Evolutionary conservation across 2,329 filamentous ascomycete species (phyloP).

Genomic region (Aquanectria penicillioides): DNA sequence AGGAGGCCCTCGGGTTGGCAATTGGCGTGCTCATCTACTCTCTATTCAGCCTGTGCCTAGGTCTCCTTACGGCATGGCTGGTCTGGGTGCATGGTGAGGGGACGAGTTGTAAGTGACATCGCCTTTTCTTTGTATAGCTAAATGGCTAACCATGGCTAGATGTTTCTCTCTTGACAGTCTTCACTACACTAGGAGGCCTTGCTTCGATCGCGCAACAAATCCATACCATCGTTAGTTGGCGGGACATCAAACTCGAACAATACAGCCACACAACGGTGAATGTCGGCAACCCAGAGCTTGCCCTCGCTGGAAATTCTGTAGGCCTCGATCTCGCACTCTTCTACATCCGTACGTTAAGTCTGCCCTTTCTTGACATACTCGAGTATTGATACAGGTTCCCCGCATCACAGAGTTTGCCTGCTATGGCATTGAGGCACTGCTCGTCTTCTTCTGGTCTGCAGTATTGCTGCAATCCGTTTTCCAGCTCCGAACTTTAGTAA

Average conservation of each 20-base stretch:
- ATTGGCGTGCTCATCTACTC: constrained; percentile 21
- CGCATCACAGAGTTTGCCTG: constrained; percentile 56
- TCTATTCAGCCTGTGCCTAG: constrained; percentile 7
- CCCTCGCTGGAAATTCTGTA: constrained; percentile 52
- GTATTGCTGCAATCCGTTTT: constrained; percentile 22
- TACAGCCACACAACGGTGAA: constrained; percentile 48
- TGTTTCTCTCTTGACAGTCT: constrained; percentile 51
- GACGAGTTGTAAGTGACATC: constrained; percentile 51
- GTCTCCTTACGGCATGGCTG: constrained; percentile 40
- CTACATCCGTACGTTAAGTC: constrained; percentile 60
- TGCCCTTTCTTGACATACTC: background rate
- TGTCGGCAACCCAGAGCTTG: constrained; percentile 51
- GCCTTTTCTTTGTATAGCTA: background rate
- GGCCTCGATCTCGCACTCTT: constrained; percentile 55
- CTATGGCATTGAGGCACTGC: constrained; percentile 60
- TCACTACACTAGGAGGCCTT: constrained; percentile 48
- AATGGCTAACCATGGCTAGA: constrained; percentile 41
- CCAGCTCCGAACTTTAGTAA: constrained; percentile 3
- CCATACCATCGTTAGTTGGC: constrained; percentile 52
- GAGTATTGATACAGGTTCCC: background rate
- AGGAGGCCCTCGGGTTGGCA: constrained; percentile 8
- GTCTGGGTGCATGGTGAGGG: constrained; percentile 52
- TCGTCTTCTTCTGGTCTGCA: constrained; percentile 57
- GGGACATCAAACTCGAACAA: constrained; percentile 51
- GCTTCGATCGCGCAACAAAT: constrained; percentile 55